Base-by-base conservation (phyloP, 495 filamentous ascomycete genomes). In the Penicillium bovifimosum region DNA sequence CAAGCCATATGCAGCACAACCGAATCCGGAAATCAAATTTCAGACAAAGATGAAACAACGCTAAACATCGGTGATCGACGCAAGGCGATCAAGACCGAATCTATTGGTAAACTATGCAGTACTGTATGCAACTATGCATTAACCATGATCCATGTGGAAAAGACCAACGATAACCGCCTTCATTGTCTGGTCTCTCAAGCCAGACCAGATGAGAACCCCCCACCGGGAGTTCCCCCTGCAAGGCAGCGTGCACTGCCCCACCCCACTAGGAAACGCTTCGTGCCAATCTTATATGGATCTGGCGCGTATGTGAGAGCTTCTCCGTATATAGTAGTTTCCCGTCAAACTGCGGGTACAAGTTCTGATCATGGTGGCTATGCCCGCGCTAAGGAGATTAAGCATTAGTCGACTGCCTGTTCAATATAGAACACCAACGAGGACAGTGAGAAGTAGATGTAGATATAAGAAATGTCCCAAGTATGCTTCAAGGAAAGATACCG, bases 231-330 rank as follows among this genome's bases (percentile, higher is more conserved):
- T 53, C 46, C 53, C 51, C 47, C 48, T 61, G 58, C 61, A 61
- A 64, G 58, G 58, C 53, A 54, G 50, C 56, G 58, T 63, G 61
- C 61, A 64, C 58, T 52, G 61, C 61, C 61, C 60, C 58, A 61
- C 58, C 55, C 61, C 61, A 59, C 50, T 18, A 47, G 54, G 57
- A 40, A 44, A 51, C n/a, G 47, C 27, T n/a, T 24, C 9, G 13
- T 52, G 45, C 61, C 58, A 61, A 61, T 61, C 38, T 42, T 8
- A 17, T 9, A 3, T 26, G n/a, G 1, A 24, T 16, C 9, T 31
- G 17, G 29, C 26, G 28, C 31, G 41, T 43, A 29, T 20, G 27
- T 31, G 10, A 29, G 27, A 4, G 17, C 4, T 39, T 18, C n/a
- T n/a, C n/a, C n/a, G n/a, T n/a, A n/a, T n/a, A 26, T 28, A 42